Base-by-base conservation (phyloP, 306 rosid species). In the Erythrophleum fordii region DNA sequence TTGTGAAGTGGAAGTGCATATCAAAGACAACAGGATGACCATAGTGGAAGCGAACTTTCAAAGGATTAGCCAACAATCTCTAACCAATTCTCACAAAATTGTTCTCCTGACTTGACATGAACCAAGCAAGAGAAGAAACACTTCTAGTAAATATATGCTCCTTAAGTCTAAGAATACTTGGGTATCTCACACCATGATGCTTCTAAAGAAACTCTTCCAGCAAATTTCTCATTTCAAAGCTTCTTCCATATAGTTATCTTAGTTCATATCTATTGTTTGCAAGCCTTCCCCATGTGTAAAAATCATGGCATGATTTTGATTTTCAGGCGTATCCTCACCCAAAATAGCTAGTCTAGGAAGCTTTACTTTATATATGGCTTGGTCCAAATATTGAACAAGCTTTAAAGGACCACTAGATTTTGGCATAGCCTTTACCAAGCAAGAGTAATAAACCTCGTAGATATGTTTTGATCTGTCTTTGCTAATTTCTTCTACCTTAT, bases 71-170 rank as follows among this genome's bases (percentile, higher is more conserved):
- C 89, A 94, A 81, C 81, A 94, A 84, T 89, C 98, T 89, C 89
- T 94, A 97, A 70, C 98, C 98, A 85, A 94, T 94, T 42, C 97
- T 92, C 76, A 94, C 98, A 79, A 94, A 94, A 91, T 97, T 92
- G 58, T 95, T 94, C 85, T 94, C 98, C 84, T 94, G 98, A 89
- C 92, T 94, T 82, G 98, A 94, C 98, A 94, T 94, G 93, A 94
- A 94, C 98, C 98, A 94, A 59, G 98, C 98, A 80, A 94, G 97
- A 76, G 98, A 94, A 82, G 98, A 94, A 86, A 94, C 98, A 92
- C 98, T 94, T 89, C 97, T 97, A 69, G 98, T 94, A 88, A 94
- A 94, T 83, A 94, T 89, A 83, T 94, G 97, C 89, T 94, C 98
- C 86, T 97, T 87, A 39, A 94, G 97, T 58, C 98, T 97, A 72